Evolutionary conservation across 139 green algal genomes (phyloP).

Genomic region (Zygnema cylindricum): DNA sequence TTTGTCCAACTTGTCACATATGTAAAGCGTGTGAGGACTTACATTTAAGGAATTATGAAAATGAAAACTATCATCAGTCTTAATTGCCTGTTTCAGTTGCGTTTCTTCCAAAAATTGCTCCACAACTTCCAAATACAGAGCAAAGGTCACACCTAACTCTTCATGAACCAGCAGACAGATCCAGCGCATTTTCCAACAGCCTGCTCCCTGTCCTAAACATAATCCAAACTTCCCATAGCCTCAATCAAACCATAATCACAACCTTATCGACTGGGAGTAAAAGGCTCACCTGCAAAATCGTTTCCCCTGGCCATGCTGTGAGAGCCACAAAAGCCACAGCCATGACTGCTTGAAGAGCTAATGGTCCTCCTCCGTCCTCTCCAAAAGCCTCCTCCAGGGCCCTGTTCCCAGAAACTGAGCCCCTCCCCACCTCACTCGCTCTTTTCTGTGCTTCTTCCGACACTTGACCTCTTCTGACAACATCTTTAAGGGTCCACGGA

Average conservation of each 20-base stretch:
- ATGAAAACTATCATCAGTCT: too few species aligned
- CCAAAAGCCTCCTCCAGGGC: conserved; percentile 35
- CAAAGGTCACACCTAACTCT: too few species aligned
- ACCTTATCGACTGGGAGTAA: background rate
- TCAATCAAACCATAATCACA: background rate
- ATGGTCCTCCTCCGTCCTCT: conserved; percentile 34
- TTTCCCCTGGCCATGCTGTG: conserved; percentile 58
- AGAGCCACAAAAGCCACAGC: conserved; percentile 22
- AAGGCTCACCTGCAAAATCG: conserved; percentile 39
- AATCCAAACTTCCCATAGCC: background rate
- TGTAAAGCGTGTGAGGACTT: too few species aligned
- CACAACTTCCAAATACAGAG: too few species aligned
- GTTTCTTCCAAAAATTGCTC: too few species aligned
- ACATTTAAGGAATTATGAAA: too few species aligned
- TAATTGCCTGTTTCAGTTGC: too few species aligned
- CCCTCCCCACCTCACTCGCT: background rate
- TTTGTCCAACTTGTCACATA: too few species aligned
- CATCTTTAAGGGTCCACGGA: background rate
- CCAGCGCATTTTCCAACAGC: too few species aligned
- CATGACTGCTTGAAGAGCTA: conserved; percentile 48
- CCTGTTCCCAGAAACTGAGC: background rate
- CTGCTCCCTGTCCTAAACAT: too few species aligned
- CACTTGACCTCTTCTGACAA: background rate
- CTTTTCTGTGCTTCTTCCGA: background rate
- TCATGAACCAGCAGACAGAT: too few species aligned